phyloP scores from a whole-genome alignment of 106 monocot species.

The Dendrobium officinale region DNA sequence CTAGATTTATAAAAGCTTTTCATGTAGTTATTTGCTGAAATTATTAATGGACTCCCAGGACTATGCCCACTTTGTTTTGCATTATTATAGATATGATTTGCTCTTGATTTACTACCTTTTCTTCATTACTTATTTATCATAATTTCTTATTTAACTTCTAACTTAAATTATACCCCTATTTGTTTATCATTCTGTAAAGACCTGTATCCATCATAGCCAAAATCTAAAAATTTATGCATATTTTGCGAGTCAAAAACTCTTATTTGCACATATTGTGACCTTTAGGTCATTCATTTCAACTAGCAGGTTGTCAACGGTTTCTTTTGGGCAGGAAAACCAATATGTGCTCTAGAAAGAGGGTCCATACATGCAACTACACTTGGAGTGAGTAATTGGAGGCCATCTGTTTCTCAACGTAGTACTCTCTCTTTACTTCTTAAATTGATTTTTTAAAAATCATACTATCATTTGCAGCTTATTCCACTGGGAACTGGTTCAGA shows the following conservation, averaged over 20 bases:
- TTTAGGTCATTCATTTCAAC: slow-evolving; percentile 11
- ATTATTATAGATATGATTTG: background rate
- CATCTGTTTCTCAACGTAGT: slow-evolving; percentile 7
- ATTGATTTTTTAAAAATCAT: slow-evolving; percentile 9
- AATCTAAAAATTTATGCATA: background rate
- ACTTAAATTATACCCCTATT: background rate
- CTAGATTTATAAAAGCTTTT: background rate
- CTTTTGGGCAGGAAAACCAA: slow-evolving; percentile 63
- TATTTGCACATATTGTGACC: slow-evolving; percentile 5
- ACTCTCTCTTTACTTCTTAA: background rate
- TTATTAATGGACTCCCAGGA: background rate
- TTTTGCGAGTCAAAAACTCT: background rate
- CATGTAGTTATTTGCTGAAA: background rate
- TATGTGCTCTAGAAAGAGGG: slow-evolving; percentile 21
- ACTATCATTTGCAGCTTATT: slow-evolving; percentile 64
- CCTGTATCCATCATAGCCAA: background rate
- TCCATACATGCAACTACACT: slow-evolving; percentile 56
- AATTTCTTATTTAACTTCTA: background rate
- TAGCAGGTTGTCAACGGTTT: slow-evolving; percentile 92
- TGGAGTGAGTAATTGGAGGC: slow-evolving; percentile 57
- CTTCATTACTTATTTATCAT: background rate
- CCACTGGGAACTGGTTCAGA: slow-evolving; percentile 98
- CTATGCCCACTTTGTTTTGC: background rate
- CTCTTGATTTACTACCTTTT: background rate
- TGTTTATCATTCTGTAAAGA: background rate